phyloP scores from a whole-genome alignment of 2,329 filamentous ascomycete genomes.

The Penicillium paneum region DNA sequence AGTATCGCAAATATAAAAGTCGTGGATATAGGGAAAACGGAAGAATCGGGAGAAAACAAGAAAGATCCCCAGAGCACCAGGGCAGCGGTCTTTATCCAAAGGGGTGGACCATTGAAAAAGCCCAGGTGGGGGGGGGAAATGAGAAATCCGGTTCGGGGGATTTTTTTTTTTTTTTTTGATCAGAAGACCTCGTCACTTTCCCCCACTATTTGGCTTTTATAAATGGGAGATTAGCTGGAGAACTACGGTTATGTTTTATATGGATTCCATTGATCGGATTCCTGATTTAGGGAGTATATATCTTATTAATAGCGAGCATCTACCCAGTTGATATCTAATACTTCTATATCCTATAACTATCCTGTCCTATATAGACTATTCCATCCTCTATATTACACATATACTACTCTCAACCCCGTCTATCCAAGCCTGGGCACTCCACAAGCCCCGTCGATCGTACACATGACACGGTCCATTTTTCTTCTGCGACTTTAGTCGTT shows the following conservation, averaged over 20 bases:
- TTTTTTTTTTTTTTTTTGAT: slow-evolving; percentile 35
- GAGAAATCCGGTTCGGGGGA: slow-evolving; percentile 27
- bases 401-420: neutral
- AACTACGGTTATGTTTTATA: no score
- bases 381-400: neutral
- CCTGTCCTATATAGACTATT: neutral
- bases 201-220: slow-evolving; percentile 15
- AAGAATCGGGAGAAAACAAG: slow-evolving; percentile 11
- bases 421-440: slow-evolving; percentile 7
- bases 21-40: neutral
- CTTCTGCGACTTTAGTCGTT: slow-evolving; percentile 13
- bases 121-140: slow-evolving; percentile 6
- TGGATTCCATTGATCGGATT: no score
- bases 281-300: no score
- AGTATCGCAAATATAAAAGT: neutral
- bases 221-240: no score
- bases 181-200: slow-evolving; percentile 31
- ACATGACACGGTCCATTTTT: slow-evolving; percentile 29
- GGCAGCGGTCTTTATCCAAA: slow-evolving; percentile 25
- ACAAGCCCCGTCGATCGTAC: slow-evolving; percentile 23
- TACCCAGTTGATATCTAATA: no score
- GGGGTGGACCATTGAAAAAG: slow-evolving; percentile 15
- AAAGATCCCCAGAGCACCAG: slow-evolving; percentile 6
- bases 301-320: no score
- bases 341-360: neutral